Percentiles rank a stretch among this genome's conserved stretches.
Conservation (phyloP, 352 stramenopile genomes). For the Pythium sp. region DNA sequence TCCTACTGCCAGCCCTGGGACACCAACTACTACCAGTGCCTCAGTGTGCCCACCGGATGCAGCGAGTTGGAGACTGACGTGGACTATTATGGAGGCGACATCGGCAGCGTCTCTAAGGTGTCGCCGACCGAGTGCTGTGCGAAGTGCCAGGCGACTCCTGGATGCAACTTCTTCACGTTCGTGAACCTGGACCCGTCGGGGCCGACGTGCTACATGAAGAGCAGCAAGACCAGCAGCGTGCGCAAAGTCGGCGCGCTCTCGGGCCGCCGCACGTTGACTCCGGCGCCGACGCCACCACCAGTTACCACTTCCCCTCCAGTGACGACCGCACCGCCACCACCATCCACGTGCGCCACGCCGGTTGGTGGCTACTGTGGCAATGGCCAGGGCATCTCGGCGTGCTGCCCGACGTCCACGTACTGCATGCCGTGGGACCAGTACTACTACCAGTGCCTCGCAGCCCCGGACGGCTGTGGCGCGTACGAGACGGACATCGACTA, state of each 20-base stretch:
- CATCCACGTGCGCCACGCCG: neutral
- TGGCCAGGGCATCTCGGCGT: slow-evolving; percentile 24
- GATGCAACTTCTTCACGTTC: slow-evolving; percentile 46
- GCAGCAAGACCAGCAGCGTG: slow-evolving; percentile 18
- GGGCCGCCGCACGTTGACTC: slow-evolving; percentile 9
- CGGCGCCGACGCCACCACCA: neutral
- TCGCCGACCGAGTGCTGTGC: slow-evolving; percentile 36
- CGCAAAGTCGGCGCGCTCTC: slow-evolving; percentile 29
- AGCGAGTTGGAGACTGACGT: slow-evolving; percentile 38
- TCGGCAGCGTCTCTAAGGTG: slow-evolving; percentile 28
- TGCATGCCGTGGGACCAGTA: slow-evolving; percentile 45
- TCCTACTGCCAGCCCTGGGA: slow-evolving; percentile 55
- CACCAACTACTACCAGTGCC: slow-evolving; percentile 54
- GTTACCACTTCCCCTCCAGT: neutral
- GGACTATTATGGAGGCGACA: slow-evolving; percentile 46
- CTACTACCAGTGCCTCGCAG: slow-evolving; percentile 32
- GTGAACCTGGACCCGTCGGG: slow-evolving; percentile 34
- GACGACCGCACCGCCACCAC: neutral
- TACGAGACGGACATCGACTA: slow-evolving; percentile 50
- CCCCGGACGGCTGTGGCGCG: too few relatives aligned
- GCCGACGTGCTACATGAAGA: slow-evolving; percentile 52
- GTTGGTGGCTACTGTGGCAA: slow-evolving; percentile 42
- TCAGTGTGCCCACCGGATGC: slow-evolving; percentile 31
- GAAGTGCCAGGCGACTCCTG: slow-evolving; percentile 21
- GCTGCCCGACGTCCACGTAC: slow-evolving; percentile 32